Conservation (phyloP, 176 grass and related monocot genomes). For the Cenchrus americanus region DNA sequence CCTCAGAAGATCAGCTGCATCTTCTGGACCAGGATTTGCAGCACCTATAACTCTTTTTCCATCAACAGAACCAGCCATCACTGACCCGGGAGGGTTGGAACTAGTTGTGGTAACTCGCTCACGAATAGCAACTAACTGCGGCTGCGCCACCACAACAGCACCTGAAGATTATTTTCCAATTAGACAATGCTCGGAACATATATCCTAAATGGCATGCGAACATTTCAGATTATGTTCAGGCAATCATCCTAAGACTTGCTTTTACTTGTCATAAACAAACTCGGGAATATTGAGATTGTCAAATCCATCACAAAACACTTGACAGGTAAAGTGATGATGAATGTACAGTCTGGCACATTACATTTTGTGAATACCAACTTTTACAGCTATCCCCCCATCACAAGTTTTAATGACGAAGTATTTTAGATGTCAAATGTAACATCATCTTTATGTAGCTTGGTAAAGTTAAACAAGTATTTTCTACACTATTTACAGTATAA, state of each 20-base stretch:
- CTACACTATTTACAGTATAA: not conserved
- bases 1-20: slow-evolving; percentile 92
- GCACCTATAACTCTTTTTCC: slow-evolving; percentile 73
- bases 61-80: slow-evolving; percentile 44
- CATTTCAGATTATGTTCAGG: not conserved
- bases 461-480: not conserved
- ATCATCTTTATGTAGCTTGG: not conserved
- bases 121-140: slow-evolving; percentile 74
- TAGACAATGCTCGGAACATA: slow-evolving; percentile 16
- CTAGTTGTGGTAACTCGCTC: slow-evolving; percentile 67
- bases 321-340: not conserved
- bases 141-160: slow-evolving; percentile 80
- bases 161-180: slow-evolving; percentile 48
- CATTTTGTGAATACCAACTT: not conserved
- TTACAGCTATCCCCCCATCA: not conserved
- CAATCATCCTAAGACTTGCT: not conserved
- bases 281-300: not conserved
- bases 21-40: slow-evolving; percentile 83
- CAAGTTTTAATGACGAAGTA: not conserved
- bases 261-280: not conserved
- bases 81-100: slow-evolving; percentile 32
- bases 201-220: slow-evolving; percentile 7
- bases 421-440: not conserved
- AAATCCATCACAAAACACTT: not conserved
- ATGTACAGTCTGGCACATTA: not conserved